Evolutionary conservation across 148 eudicot species (phyloP), one percentile per base, ranked within the genome.

Genomic region (Silene latifolia): DNA sequence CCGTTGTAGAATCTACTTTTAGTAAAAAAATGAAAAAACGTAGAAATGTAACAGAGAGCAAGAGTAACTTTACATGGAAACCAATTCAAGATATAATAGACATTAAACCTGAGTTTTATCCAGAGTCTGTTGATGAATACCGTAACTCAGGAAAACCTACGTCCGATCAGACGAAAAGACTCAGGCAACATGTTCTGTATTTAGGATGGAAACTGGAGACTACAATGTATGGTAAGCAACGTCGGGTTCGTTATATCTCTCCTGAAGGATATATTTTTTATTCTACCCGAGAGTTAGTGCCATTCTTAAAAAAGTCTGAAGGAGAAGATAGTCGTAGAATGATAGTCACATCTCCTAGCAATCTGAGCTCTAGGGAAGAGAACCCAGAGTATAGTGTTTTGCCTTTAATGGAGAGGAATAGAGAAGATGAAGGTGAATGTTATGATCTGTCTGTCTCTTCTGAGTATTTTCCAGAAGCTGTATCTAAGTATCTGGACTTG

Each of bases 131-230:
- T 63, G 23, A 48, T 32, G 77, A 79, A 17, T 88, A 81, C 80
- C 7, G 19, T 3, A 68, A 70, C 21, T 0, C 39, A 4, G 61
- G 29, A 6, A 73, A 54, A 54, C 81, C 80, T 56, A 27, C 59
- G 2, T 4, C 1, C 54, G 0, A 12, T 1, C 4, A 75, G 29
- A 72, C 60, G 3, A 18, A 13, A 10, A 81, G 78, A 17, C 73
- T 75, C 23, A 84, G 88, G 78, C 79, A 81, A 63, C 94, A 95
- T 87, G 82, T 95, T 54, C 32, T 76, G 14, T 84, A 63, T 75
- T 21, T 92, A 76, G 93, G 91, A 51, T 95, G 96, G 92, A 88
- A 80, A 79, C 61, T 90, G 67, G 91, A 90, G 74, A 68, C 7
- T 65, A 3, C 10, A 18, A 75, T 4, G 7, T 81, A 73, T 54